A percentile compares a stretch with the other conserved stretches of the same genome.
These are phyloP conservation scores for Plantago ovata DNA, from an alignment of 257 asterid genomes.

Conservation along the genomic window DNA sequence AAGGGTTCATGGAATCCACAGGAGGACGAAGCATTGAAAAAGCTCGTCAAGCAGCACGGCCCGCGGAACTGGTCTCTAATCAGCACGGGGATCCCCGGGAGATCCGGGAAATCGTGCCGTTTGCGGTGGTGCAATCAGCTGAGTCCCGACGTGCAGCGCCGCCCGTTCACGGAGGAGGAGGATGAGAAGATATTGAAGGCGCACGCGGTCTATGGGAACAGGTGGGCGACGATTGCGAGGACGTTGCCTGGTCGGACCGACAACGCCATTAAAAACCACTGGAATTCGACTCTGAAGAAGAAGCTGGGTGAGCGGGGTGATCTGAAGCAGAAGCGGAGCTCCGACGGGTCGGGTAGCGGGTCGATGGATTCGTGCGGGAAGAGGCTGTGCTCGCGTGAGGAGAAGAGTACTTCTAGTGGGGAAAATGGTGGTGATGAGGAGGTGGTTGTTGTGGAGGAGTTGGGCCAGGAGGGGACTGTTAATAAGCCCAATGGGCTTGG, in stretches of 20 bases:
- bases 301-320: no score
- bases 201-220: conserved; percentile 50
- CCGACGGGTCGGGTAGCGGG: conserved; percentile 28
- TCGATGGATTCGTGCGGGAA: conserved; percentile 35
- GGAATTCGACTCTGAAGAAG: conserved; percentile 50
- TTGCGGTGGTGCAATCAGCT: conserved; percentile 82
- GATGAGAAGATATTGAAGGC: conserved; percentile 44
- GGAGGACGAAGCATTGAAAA: conserved; percentile 43
- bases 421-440: conserved; percentile 21
- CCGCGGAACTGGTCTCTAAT: conserved; percentile 68
- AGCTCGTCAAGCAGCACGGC: conserved; percentile 55
- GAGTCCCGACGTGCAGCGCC: conserved; percentile 61
- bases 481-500: background rate
- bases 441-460: background rate
- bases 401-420: conserved; percentile 36
- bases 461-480: conserved; percentile 22
- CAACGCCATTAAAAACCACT: conserved; percentile 60
- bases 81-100: conserved; percentile 51
- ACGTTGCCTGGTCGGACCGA: conserved; percentile 64
- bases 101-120: conserved; percentile 72
- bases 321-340: conserved; percentile 24
- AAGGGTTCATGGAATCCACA: conserved; percentile 64
- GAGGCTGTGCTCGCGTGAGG: conserved; percentile 38
- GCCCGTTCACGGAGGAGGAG: conserved; percentile 52
- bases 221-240: conserved; percentile 62